phyloP scores from a whole-genome alignment of 2,329 filamentous ascomycete species.

The Fusarium mangiferae region DNA sequence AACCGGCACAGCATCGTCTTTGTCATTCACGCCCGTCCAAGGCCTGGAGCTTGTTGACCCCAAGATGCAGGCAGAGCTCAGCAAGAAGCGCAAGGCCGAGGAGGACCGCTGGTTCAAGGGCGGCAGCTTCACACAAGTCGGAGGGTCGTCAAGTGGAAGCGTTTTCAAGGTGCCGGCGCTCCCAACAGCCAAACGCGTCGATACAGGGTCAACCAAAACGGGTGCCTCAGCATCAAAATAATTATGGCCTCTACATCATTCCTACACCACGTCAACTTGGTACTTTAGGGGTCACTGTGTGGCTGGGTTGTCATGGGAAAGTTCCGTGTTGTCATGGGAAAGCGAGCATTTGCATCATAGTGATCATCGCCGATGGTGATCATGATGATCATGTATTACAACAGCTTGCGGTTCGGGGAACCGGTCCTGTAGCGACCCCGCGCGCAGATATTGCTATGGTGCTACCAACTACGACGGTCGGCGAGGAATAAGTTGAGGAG shows the following conservation, averaged over 20 bases:
- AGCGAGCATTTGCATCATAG: constrained; percentile 33
- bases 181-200: constrained; percentile 77
- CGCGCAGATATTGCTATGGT: neutral
- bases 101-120: constrained; percentile 97
- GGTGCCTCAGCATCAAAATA: constrained; percentile 45
- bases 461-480: constrained; percentile 5
- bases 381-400: constrained; percentile 5
- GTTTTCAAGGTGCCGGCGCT: constrained; percentile 87
- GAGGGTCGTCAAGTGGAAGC: constrained; percentile 60
- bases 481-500: neutral
- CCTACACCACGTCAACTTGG: neutral
- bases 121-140: constrained; percentile 94
- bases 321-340: constrained; percentile 21
- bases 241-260: neutral
- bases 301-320: constrained; percentile 26
- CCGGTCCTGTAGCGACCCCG: neutral
- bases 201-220: constrained; percentile 51
- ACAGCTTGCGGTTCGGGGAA: constrained; percentile 3
- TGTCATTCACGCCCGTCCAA: constrained; percentile 95
- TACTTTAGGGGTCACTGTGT: neutral
- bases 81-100: constrained; percentile 90
- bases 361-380: constrained; percentile 21
- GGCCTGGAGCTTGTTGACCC: constrained; percentile 95
- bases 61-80: constrained; percentile 87
- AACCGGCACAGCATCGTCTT: constrained; percentile 82